phyloP scores from a whole-genome alignment of 768 basidiomycete genomes.

The Mycena crocata region DNA sequence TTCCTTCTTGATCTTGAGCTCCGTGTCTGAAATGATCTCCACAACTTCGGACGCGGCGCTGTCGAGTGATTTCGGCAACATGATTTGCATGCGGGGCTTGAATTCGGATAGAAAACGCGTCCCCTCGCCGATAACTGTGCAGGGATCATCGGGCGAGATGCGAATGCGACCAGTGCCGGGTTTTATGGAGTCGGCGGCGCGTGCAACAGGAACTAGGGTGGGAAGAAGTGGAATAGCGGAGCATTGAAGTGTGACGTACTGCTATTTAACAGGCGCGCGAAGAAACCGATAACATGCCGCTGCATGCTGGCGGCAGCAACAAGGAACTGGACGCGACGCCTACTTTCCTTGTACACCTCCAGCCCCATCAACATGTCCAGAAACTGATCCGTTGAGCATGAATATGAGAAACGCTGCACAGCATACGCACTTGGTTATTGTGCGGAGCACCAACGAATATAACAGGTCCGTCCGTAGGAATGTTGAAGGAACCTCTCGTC shows the following conservation, averaged over 20 bases:
- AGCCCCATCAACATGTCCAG: constrained; percentile 88
- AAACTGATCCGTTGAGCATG: constrained; percentile 65
- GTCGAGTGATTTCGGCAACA: constrained; percentile 84
- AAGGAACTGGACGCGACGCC: constrained; percentile 85
- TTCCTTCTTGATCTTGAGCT: constrained; percentile 86
- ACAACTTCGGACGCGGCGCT: constrained; percentile 85
- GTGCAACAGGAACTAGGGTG: constrained; percentile 77
- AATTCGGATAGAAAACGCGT: constrained; percentile 85
- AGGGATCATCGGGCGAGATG: constrained; percentile 81
- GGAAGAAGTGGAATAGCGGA: neutral
- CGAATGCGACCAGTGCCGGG: constrained; percentile 78
- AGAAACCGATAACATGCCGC: constrained; percentile 81
- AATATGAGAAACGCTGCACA: constrained; percentile 6
- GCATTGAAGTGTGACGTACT: constrained; percentile 43
- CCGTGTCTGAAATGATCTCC: constrained; percentile 90
- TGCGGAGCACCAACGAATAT: constrained; percentile 96
- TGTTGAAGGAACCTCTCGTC: constrained; percentile 93
- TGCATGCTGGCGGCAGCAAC: constrained; percentile 92
- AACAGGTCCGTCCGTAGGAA: constrained; percentile 89
- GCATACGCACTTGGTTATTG: constrained; percentile 78
- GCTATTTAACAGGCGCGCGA: constrained; percentile 85
- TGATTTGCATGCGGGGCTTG: constrained; percentile 82
- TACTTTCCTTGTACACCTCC: constrained; percentile 87
- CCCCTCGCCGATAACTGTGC: constrained; percentile 82
- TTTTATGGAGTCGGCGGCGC: constrained; percentile 89